These are phyloP conservation scores for Hibiscus syriacus DNA, from an alignment of 345 rosid genomes.

Conservation along the genomic window DNA sequence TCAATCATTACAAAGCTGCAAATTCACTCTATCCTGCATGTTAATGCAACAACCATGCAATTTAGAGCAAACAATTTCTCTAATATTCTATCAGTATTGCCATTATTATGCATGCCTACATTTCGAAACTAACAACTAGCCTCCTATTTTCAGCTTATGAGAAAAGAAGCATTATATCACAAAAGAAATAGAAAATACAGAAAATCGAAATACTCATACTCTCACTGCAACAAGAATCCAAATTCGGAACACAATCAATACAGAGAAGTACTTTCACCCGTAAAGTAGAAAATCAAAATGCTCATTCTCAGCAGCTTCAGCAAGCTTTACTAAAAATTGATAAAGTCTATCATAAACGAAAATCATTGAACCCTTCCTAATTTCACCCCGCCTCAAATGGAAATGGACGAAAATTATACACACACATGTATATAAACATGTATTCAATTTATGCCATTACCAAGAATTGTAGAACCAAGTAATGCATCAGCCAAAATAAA, in stretches of 20 bases:
- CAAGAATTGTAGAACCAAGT: not conserved
- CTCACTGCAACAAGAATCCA: not conserved
- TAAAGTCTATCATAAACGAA: not conserved
- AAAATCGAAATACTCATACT: not conserved
- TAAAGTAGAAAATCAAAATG: not conserved
- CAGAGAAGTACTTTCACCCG: not conserved
- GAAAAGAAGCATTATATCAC: not conserved
- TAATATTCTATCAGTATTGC: not conserved
- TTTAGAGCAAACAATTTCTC: too few species aligned
- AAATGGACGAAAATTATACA: not conserved
- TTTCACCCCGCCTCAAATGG: not conserved
- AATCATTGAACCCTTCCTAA: not conserved
- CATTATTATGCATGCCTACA: not conserved
- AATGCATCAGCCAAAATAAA: not conserved
- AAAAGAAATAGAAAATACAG: not conserved
- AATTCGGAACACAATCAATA: not conserved
- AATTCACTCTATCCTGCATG: too few species aligned
- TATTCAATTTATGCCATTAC: not conserved
- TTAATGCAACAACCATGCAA: too few species aligned
- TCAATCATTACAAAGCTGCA: too few species aligned
- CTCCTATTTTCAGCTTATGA: not conserved
- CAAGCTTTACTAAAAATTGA: not conserved
- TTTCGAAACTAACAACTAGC: not conserved
- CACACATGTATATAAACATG: not conserved
- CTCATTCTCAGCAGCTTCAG: not conserved